phyloP scores from a whole-genome alignment of 768 basidiomycete genomes.

The Asterophora lycoperdoides region DNA sequence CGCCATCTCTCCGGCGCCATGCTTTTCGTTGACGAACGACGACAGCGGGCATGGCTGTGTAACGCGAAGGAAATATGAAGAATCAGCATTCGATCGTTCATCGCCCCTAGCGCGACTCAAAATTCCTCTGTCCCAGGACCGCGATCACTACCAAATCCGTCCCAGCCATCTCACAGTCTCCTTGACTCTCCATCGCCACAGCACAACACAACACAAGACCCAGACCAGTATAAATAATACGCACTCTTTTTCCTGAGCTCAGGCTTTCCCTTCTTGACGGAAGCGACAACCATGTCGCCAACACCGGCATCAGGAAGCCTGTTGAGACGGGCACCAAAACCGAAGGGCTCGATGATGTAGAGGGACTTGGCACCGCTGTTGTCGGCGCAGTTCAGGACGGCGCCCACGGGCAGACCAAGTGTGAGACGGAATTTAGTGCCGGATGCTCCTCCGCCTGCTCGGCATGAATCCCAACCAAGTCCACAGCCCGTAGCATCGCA shows the following conservation, averaged over 20 bases:
- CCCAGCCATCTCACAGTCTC: background rate
- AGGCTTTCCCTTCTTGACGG: conserved; percentile 99
- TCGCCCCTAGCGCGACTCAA: background rate
- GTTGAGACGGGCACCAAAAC: conserved; percentile 95
- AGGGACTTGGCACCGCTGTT: conserved; percentile 98
- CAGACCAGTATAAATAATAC: conserved; percentile 26
- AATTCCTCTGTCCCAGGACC: too few relatives aligned
- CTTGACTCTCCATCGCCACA: background rate
- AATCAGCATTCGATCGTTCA: conserved; percentile 9
- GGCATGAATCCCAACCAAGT: background rate
- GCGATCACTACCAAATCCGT: background rate
- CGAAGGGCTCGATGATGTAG: conserved; percentile 91
- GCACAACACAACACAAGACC: background rate
- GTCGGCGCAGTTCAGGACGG: conserved; percentile 96
- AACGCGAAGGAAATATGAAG: conserved; percentile 1
- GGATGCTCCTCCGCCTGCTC: conserved; percentile 56
- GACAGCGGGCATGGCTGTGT: conserved; percentile 90
- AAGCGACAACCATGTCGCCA: conserved; percentile 93
- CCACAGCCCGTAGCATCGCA: too few relatives aligned
- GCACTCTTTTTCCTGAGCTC: conserved; percentile 99
- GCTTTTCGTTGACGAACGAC: conserved; percentile 97
- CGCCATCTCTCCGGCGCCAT: conserved; percentile 97
- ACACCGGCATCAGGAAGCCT: conserved; percentile 94
- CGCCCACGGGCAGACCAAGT: conserved; percentile 89
- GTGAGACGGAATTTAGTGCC: conserved; percentile 98